Conservation (phyloP, 176 grass and related monocot genomes). For the Cenchrus purpureus region DNA sequence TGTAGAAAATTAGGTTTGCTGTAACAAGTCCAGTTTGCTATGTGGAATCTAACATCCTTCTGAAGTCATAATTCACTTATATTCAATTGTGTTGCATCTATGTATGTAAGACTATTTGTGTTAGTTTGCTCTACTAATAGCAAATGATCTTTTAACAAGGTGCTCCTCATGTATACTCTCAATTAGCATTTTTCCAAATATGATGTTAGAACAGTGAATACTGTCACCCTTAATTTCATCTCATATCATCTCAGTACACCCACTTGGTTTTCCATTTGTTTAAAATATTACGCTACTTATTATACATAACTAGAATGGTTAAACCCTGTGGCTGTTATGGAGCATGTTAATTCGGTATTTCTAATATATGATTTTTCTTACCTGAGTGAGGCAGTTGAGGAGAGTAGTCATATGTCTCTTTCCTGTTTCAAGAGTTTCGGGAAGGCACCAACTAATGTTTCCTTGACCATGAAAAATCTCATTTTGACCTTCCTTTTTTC, state of each 20-base stretch:
- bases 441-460: background rate
- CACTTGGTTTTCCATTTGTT: constrained; percentile 7
- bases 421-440: constrained; percentile 1
- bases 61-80: constrained; percentile 12
- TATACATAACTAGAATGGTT: background rate
- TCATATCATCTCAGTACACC: constrained; percentile 16
- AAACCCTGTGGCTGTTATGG: constrained; percentile 8
- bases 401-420: background rate
- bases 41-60: background rate
- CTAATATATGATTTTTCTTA: background rate
- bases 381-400: background rate
- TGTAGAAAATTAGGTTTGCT: constrained; percentile 14
- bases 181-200: background rate
- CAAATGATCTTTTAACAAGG: background rate
- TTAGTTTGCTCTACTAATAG: background rate
- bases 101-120: background rate
- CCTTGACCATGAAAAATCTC: background rate
- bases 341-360: constrained; percentile 12
- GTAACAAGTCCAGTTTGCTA: background rate
- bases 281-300: constrained; percentile 1
- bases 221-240: background rate
- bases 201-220: background rate
- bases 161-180: constrained; percentile 14
- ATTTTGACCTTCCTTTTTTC: background rate
- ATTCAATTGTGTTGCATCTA: background rate